Evolutionary conservation across 106 monocot genomes (phyloP), one percentile per base, ranked within the genome.

Genomic region (Platanthera zijinensis): DNA sequence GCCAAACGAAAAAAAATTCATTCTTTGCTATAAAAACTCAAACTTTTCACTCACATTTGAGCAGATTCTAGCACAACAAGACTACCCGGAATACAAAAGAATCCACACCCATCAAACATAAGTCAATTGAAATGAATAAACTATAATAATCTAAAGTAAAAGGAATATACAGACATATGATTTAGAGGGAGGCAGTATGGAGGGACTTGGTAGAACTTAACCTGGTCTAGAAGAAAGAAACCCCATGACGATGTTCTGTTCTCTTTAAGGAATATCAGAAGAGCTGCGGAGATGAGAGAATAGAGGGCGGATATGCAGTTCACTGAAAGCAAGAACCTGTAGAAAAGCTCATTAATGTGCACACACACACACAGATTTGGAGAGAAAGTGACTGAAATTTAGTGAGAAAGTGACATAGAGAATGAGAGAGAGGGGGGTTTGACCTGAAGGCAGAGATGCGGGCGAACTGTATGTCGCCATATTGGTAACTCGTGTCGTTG

Each of bases 201-300:
- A 46, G 68, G 68, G 4, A 68, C 52, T 51, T 30, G 69, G 47
- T 56, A 9, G 32, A 66, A 46, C 32, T 4, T 50, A 71, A 86
- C 96, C 93, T 96, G 96, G 67, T 96, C 96, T 28, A 84, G 61
- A 68, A 88, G 7, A 64, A 85, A 90, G 54, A 93, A 72, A 45
- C 84, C 7, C 93, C 96, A 96, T 19, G 75, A 96, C 17, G 75
- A 73, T 14, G 15, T 68, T 2, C 73, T 78, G n/a, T 76, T 67
- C 77, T 72, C 76, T 50, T 48, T 74, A 53, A 80, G 63, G 61
- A 52, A 12, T 21, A 19, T 10, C 13, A 72, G 45, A 9, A 84
- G 57, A 76, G 79, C 48, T 54, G 78, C 47, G 19, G 92, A 78
- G 67, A 70, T 74, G 10, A 92, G 9, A 52, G 90, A 74, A 75